Evolutionary conservation across 257 asterid species (phyloP), one percentile per base, ranked within the genome.

Genomic region (Gentiana macrophylla): DNA sequence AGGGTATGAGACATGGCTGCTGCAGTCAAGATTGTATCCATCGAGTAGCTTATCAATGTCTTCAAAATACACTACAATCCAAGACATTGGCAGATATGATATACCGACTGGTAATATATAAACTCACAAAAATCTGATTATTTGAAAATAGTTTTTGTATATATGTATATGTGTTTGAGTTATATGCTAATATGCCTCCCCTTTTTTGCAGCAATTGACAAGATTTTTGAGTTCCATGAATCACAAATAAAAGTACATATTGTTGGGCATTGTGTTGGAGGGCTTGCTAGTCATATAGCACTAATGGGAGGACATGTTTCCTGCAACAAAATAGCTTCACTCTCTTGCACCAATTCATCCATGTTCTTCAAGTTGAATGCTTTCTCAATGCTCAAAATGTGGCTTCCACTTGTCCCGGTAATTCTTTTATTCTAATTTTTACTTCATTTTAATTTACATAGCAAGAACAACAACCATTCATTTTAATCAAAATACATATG

Each of bases 381-480:
- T 33, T 75, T 68, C 34, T 75, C 85, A 4, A 61, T 6, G 7
- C 32, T 73, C 74, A 81, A 81, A 66, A 70, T 81, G 77, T 69
- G 83, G 89, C 85, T 81, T 32, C 85, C 83, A 32, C 82, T 78
- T 44, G 35, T 73, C 45, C 83, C 81, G 7, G 85, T 78, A 71
- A 81, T 32, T 33, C 35, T 10, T 5, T 41, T 10, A 41, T 41
- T 5, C 24, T 15, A 15, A 15, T 15, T 15, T 15, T 15, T 15
- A 15, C 24, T 15, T 15, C 24, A 15, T 15, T 15, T 15, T 15
- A 15, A 15, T 15, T 15, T 15, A 15, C 24, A 15, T 15, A 15
- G 24, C 24, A 15, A 15, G 44, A 38, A 38, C 44, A 38, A 38
- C 7, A 7, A 38, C 5, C 24, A 41, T 2, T 8, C n/a, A 45